Conservation (phyloP, 2,329 filamentous ascomycete genomes). For the Trichoderma sp. region DNA sequence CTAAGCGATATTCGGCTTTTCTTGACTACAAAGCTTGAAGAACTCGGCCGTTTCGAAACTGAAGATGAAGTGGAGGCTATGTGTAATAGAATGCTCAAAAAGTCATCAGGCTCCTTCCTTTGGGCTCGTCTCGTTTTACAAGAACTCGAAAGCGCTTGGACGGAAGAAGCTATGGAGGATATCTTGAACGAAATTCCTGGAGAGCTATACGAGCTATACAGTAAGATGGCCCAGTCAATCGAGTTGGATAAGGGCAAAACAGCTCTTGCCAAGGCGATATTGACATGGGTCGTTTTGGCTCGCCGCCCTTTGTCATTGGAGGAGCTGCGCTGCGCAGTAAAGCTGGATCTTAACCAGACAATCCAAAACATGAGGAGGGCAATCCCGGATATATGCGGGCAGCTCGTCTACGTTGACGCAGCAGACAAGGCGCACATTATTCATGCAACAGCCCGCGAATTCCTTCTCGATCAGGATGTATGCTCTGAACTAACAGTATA, state of each 20-base stretch:
- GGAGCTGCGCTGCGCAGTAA: conserved; percentile 12
- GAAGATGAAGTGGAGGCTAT: background rate
- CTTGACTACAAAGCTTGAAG: background rate
- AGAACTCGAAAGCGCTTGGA: conserved; percentile 21
- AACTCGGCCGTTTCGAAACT: background rate
- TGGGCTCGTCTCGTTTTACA: conserved; percentile 22
- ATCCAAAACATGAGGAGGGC: background rate
- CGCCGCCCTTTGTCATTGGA: conserved; percentile 4
- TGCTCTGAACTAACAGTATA: background rate
- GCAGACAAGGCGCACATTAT: conserved; percentile 6
- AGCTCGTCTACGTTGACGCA: conserved; percentile 12
- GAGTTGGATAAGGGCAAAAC: background rate
- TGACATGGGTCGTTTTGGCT: conserved; percentile 16
- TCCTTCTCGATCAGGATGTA: conserved; percentile 5
- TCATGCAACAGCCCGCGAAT: conserved; percentile 11
- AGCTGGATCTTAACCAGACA: conserved; percentile 16
- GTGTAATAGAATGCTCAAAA: conserved; percentile 17
- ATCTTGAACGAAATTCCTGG: background rate
- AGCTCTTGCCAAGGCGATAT: conserved; percentile 4
- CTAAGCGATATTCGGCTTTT: background rate
- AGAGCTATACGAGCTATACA: background rate
- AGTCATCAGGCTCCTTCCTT: conserved; percentile 21
- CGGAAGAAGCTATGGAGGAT: conserved; percentile 15
- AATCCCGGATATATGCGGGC: conserved; percentile 1
- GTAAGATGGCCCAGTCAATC: conserved; percentile 4